Base-by-base conservation (phyloP, 164 flowering plant species). In the Piper longum region DNA sequence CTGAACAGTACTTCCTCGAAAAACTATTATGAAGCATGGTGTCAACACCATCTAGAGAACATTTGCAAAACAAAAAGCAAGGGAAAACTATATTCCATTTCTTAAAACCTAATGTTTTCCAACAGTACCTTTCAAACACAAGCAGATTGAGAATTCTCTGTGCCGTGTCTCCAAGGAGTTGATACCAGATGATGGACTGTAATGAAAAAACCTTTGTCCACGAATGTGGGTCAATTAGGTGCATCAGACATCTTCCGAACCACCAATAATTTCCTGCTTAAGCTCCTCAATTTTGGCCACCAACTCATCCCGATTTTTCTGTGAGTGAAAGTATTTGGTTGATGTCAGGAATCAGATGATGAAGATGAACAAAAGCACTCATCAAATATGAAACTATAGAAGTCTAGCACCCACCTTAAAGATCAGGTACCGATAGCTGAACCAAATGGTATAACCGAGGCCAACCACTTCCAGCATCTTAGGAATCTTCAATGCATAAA, bases 391-490 rank as follows among this genome's bases (percentile, higher is more conserved):
- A 4, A 9, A 48, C 43, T 48, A 5, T 48, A 14, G 52, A 48
- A 26, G 36, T 26, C 36, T 26, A 26, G 56, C 7, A 14, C n/a
- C 18, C 8, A 87, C 98, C 98, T 91, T 88, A 70, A 87, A 89
- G n/a, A 91, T 59, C 63, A 91, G 75, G 74, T 83, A 91, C 26
- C 96, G 88, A 39, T 82, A 70, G 68, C 70, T 78, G 79, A 91
- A 91, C 98, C 98, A 91, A 63, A 88, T 0, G 7, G 96, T 69
- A 84, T 76, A 91, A 56, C 76, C 82, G 48, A 91, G 83, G 56
- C 98, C 98, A 11, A 88, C 83, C 16, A 87, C 72, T 78, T 88
- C 91, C 89, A 88, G 60, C 71, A 83, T 64, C 82, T 88, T 88
- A 4, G 98, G 98, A 16, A 91, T 60, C 98, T 91, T 82, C 59